Evolutionary conservation across 2,329 filamentous ascomycete genomes (phyloP), one percentile per base, ranked within the genome.

Genomic region (Raffaelea albimanens): DNA sequence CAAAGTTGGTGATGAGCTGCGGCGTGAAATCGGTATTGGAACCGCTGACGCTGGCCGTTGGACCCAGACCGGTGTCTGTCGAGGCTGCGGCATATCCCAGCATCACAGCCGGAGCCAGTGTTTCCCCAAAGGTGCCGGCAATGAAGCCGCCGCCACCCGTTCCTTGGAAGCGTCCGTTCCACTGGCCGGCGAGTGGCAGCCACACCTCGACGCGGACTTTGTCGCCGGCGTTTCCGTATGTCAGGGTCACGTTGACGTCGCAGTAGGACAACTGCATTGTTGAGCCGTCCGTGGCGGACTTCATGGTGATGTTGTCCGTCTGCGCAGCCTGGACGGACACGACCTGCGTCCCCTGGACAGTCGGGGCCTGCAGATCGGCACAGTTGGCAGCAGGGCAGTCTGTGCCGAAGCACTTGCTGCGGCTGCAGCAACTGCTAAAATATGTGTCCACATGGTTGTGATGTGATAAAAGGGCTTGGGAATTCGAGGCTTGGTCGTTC

Each of bases 241-340:
- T 63, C 55, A 66, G 65, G 40, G 58, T 56, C 22, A 68, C 54
- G 5, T 61, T 66, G 45, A 67, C 62, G 43, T 67, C 66, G 58
- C 65, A 68, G 56, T 25, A 47, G 14, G 45, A 43, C 7, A 47
- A n/a, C 29, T 25, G 29, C 45, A 43, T 47, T 2, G 33, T 18
- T 14, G 29, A 22, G 40, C 45, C 41, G 33, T 39, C 38, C 20
- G 31, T 21, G 31, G 40, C 31, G 2, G 11, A n/a, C 29, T 33
- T 21, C 19, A 23, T 19, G 29, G 40, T 47, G 21, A 31, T 19
- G 39, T 33, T 22, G 10, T 18, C 16, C 45, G 43, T 47, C 45
- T 47, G 19, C 45, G 43, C 43, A 2, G 45, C 45, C 29, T 18
- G 22, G 16, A 43, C 22, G 13, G 45, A 47, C 38, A 45, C 43